phyloP scores from a whole-genome alignment of 345 rosid species.

The Iberis pinnata region DNA sequence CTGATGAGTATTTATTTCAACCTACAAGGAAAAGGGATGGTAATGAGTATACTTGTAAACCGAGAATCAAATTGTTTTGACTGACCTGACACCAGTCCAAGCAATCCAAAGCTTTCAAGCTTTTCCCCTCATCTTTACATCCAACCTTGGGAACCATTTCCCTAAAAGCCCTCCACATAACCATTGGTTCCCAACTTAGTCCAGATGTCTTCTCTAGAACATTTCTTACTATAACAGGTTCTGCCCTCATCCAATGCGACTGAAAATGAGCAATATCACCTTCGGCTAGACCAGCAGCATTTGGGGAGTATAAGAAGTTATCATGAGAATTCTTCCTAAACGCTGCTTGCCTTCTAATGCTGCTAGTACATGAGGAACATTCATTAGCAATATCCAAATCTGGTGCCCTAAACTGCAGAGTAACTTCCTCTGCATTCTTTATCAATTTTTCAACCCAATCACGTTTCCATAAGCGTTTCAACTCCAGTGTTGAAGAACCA shows the following conservation, averaged over 20 bases:
- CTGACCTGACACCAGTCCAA: conserved; percentile 43
- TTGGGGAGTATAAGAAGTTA: conserved; percentile 61
- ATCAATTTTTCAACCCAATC: conserved; percentile 40
- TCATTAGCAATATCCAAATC: conserved; percentile 32
- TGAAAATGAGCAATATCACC: conserved; percentile 61
- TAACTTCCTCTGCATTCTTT: conserved; percentile 42
- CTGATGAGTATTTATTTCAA: conserved; percentile 45
- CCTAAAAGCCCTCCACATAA: conserved; percentile 79
- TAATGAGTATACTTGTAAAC: conserved; percentile 3
- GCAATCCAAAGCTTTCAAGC: conserved; percentile 51
- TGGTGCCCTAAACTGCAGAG: conserved; percentile 26
- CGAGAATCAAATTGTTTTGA: background rate
- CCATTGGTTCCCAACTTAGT: conserved; percentile 86
- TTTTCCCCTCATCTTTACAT: conserved; percentile 24
- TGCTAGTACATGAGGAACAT: conserved; percentile 37
- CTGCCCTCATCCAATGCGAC: conserved; percentile 63
- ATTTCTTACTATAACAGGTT: conserved; percentile 60
- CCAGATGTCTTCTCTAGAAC: conserved; percentile 54
- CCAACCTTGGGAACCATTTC: conserved; percentile 33
- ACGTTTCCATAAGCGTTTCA: conserved; percentile 43
- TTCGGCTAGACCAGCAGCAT: conserved; percentile 37
- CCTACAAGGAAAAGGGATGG: conserved; percentile 36
- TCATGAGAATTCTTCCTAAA: conserved; percentile 43
- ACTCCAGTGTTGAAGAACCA: conserved; percentile 40
- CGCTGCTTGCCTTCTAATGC: conserved; percentile 40